Evolutionary conservation across 225 moss, liverwort and hornwort genomes (phyloP).

Genomic region (Bryum argenteum): DNA sequence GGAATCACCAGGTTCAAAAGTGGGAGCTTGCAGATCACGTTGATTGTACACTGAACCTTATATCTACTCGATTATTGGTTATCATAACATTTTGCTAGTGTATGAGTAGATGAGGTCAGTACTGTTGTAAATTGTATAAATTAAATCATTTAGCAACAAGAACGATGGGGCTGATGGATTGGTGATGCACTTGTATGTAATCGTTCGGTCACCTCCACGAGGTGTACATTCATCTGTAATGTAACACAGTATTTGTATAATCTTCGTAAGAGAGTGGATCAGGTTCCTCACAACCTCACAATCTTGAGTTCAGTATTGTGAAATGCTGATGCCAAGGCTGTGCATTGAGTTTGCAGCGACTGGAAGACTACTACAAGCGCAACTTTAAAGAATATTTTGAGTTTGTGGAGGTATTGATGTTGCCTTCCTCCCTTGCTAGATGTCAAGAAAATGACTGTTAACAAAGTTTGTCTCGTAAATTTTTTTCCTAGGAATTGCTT

Average conservation of each 20-base stretch:
- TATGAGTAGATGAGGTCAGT: too few relatives aligned
- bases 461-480: neutral
- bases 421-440: neutral
- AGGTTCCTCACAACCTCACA: too few relatives aligned
- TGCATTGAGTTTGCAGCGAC: conserved; percentile 60
- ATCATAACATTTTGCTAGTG: too few relatives aligned
- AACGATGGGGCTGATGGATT: too few relatives aligned
- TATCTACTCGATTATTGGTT: too few relatives aligned
- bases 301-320: neutral
- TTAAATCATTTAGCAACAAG: too few relatives aligned
- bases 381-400: conserved; percentile 94
- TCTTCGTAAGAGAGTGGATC: too few relatives aligned
- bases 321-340: conserved; percentile 7
- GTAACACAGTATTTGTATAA: too few relatives aligned
- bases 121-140: too few relatives aligned
- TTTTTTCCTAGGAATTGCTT: neutral
- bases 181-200: too few relatives aligned
- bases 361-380: conserved; percentile 89
- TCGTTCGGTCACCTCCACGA: too few relatives aligned
- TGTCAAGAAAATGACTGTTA: neutral
- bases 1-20: neutral
- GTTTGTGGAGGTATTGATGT: conserved; percentile 70
- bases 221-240: too few relatives aligned
- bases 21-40: neutral
- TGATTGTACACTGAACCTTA: neutral